Evolutionary conservation across 495 filamentous ascomycete genomes (phyloP).

Genomic region (Lophiostoma macrostomum): DNA sequence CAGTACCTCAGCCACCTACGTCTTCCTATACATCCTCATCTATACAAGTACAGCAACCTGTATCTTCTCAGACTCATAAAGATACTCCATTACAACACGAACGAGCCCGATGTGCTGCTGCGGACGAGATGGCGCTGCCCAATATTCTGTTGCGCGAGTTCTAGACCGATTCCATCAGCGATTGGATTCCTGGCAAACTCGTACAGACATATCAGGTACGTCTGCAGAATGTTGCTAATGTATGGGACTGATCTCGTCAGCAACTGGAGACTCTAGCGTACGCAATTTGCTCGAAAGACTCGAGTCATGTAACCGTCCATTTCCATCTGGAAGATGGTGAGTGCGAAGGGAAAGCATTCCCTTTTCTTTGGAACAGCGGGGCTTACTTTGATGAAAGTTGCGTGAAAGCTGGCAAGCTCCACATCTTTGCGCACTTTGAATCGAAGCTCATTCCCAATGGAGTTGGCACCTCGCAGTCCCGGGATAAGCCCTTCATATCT

Average conservation of each 20-base stretch:
- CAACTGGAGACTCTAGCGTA: background rate
- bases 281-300: background rate
- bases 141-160: background rate
- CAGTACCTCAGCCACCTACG: no score
- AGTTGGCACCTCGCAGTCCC: background rate
- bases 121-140: constrained; percentile 1
- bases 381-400: background rate
- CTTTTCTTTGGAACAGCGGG: background rate
- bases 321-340: background rate
- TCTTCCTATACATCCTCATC: no score
- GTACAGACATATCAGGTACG: background rate
- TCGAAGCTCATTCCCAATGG: background rate
- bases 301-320: background rate
- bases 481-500: no score
- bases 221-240: background rate
- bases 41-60: no score
- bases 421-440: background rate
- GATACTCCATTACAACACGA: no score
- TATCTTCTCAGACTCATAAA: no score
- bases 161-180: background rate
- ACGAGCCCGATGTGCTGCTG: no score
- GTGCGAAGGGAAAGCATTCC: background rate
- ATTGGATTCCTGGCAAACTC: background rate
- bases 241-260: background rate
- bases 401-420: background rate